Conservation (phyloP, 1,284 basidiomycete genomes). For the Porphyrellus sp. region DNA sequence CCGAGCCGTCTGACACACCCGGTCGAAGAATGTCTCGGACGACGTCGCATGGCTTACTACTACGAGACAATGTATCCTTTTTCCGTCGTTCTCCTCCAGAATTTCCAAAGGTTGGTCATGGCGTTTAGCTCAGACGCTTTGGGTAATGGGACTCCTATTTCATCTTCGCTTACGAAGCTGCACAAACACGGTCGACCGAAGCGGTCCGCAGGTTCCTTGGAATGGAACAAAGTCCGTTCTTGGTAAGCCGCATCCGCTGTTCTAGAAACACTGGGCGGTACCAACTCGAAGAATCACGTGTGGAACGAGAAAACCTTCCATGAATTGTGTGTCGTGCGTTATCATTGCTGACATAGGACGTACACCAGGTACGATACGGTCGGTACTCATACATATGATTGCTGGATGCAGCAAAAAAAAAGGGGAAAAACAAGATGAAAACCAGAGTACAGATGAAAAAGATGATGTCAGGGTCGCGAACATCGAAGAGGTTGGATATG, state of each 20-base stretch:
- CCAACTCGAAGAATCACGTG: constrained; percentile 14
- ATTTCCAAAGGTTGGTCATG: not conserved
- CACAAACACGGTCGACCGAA: not conserved
- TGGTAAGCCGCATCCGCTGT: constrained; percentile 3
- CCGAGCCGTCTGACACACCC: too few species aligned
- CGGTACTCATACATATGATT: constrained; percentile 42
- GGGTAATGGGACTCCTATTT: constrained; percentile 4
- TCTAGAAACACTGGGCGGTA: constrained; percentile 13
- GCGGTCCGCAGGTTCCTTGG: not conserved
- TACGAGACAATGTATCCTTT: not conserved
- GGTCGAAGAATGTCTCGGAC: too few species aligned
- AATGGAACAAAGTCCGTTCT: not conserved
- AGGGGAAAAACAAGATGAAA: constrained; percentile 5
- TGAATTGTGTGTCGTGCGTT: constrained; percentile 12
- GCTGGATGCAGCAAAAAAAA: constrained; percentile 17
- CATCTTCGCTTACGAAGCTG: not conserved
- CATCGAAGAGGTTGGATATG: constrained; percentile 28
- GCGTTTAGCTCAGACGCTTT: not conserved
- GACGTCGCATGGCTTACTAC: not conserved
- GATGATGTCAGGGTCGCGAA: constrained; percentile 21
- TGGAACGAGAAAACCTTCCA: not conserved
- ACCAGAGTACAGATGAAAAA: constrained; percentile 12
- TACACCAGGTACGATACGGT: constrained; percentile 46
- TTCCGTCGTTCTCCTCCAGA: not conserved
- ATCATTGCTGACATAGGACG: constrained; percentile 24